Evolutionary conservation across 495 filamentous ascomycete genomes (phyloP), one percentile per base, ranked within the genome.

Genomic region (Talaromyces proteolyticus): DNA sequence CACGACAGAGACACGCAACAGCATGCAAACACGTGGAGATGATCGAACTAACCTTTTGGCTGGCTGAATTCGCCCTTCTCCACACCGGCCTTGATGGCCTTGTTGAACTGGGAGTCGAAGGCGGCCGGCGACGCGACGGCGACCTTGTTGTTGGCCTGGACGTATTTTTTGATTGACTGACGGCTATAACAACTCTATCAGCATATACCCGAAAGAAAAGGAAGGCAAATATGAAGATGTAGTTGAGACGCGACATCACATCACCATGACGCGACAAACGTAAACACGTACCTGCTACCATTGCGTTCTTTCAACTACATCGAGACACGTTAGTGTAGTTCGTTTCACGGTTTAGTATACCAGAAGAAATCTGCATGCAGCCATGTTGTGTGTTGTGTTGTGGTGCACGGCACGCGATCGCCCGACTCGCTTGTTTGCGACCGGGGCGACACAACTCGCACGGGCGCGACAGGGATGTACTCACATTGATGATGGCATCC

Each of bases 91-190:
- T 87, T 85, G 69, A 99, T 79, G 26, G 91, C 90, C 66, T 85
- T 85, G 81, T 96, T 97, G 82, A 99, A 90, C 59, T 92, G 85
- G 55, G 80, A 79, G 65, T 93, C 91, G 67, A 97, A 97, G 64
- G 82, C 82, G 42, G 74, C 75, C 59, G 86, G 82, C 26, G 74
- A 78, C 47, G 82, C 79, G 50, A 74, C 76, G 55, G 73, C 68
- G 67, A 94, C 80, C 65, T 85, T 87, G 82, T 97, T 96, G 86
- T 99, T 97, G 59, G 87, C 83, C 68, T 81, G 79, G 61, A 99
- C 88, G 75, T 97, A 99, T 71, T 99, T 96, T 87, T 96, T 96
- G 66, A 99, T 83, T 22, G 88, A 87, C 68, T 91, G 86, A 57
- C 93, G 94, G 73, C 93, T 98, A 64, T 60, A 42, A 42, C 21